phyloP scores from a whole-genome alignment of 257 asterid genomes.

The Hygrophila difformis region DNA sequence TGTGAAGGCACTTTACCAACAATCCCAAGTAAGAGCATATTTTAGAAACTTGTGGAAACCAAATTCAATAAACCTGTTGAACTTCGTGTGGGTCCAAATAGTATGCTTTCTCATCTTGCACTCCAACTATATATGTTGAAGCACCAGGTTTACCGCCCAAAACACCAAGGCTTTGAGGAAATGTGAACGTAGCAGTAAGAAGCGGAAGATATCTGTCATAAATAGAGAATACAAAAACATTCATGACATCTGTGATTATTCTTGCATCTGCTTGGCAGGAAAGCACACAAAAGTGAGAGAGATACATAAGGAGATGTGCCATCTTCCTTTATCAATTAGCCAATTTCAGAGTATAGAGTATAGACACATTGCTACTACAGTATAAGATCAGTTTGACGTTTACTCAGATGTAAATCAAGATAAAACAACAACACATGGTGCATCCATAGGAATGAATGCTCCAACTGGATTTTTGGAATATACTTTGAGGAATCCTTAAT shows the following conservation, averaged over 20 bases:
- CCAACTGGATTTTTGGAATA: too few species aligned
- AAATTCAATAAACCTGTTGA: constrained; percentile 60
- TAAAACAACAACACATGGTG: too few species aligned
- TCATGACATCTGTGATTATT: background rate
- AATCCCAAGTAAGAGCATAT: constrained; percentile 11
- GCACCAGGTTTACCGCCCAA: constrained; percentile 97
- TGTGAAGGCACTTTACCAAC: constrained; percentile 7
- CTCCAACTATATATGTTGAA: constrained; percentile 89
- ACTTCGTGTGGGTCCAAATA: constrained; percentile 97
- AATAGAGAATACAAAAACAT: background rate
- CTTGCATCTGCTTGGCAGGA: too few species aligned
- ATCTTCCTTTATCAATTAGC: background rate
- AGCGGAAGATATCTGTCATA: constrained; percentile 75
- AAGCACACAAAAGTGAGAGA: too few species aligned
- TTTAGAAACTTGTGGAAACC: background rate
- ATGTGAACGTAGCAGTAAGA: constrained; percentile 69
- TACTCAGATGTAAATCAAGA: too few species aligned
- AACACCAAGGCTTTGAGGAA: constrained; percentile 95
- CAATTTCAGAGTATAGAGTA: background rate
- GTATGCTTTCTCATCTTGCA: constrained; percentile 90
- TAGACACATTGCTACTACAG: background rate
- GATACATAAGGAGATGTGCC: too few species aligned
- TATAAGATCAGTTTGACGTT: background rate
- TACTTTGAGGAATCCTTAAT: too few species aligned
- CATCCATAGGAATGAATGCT: too few species aligned